These are phyloP conservation scores for Amanita rubescens DNA, from an alignment of 768 basidiomycete genomes.

Conservation along the genomic window DNA sequence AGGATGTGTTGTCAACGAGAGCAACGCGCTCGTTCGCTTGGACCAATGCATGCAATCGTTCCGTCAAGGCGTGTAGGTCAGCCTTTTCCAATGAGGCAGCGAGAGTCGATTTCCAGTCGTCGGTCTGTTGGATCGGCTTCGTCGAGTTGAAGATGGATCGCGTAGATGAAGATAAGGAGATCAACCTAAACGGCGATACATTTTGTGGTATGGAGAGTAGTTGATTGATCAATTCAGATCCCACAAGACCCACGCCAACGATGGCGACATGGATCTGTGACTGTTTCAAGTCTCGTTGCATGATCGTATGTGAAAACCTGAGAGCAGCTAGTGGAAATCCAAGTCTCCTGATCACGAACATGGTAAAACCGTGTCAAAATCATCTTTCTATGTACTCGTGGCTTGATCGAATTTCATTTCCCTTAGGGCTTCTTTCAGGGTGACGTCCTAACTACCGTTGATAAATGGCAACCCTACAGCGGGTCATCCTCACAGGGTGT, in stretches of 20 bases:
- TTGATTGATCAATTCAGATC: constrained; percentile 79
- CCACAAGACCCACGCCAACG: constrained; percentile 91
- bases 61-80: constrained; percentile 40
- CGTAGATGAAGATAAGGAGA: constrained; percentile 65
- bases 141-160: constrained; percentile 44
- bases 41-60: constrained; percentile 41
- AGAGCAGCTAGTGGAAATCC: neutral
- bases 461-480: too few species aligned
- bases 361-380: neutral
- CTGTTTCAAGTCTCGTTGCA: neutral
- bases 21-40: constrained; percentile 43
- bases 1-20: constrained; percentile 91
- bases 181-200: constrained; percentile 49
- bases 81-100: constrained; percentile 35
- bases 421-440: neutral
- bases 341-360: neutral
- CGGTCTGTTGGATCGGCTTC: constrained; percentile 29
- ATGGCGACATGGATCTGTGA: constrained; percentile 53
- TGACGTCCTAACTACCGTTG: too few species aligned
- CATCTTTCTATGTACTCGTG: neutral
- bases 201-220: constrained; percentile 58
- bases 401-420: neutral
- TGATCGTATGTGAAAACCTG: neutral
- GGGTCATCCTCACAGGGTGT: too few species aligned
- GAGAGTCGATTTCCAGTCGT: constrained; percentile 31